Percentiles rank a stretch among this genome's conserved stretches.
Conservation (phyloP, 148 eudicot species). For the Camellia sinensis region DNA sequence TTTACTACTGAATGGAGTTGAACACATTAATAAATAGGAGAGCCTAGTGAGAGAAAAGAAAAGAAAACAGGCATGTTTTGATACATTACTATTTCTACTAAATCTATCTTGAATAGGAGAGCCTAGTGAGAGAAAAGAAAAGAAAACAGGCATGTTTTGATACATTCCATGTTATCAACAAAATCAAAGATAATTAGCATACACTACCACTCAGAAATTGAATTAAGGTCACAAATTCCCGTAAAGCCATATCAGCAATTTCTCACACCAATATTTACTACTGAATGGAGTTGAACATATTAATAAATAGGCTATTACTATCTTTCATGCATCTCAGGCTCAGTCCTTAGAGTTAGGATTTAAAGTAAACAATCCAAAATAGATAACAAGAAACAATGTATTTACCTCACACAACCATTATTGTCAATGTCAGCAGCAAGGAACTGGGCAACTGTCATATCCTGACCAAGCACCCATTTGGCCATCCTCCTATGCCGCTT, state of each 20-base stretch:
- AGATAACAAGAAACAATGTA: neutral
- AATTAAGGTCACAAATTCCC: neutral
- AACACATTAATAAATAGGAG: neutral
- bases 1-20: neutral
- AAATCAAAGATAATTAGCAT: neutral
- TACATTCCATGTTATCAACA: neutral
- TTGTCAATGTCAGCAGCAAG: constrained; percentile 94
- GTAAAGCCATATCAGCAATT: neutral
- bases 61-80: neutral
- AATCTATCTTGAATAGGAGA: no score
- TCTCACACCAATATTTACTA: neutral
- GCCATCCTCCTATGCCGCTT: constrained; percentile 81
- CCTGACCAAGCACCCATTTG: constrained; percentile 88
- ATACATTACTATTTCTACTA: no score
- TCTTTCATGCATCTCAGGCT: neutral
- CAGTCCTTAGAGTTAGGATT: neutral
- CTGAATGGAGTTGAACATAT: neutral
- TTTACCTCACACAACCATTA: constrained; percentile 85
- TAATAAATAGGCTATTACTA: neutral
- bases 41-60: neutral
- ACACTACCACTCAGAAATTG: neutral
- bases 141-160: neutral
- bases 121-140: neutral
- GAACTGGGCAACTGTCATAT: constrained; percentile 85
- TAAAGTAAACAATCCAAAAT: neutral